Evolutionary conservation across 805 yeast species (phyloP).

Genomic region (Cyberlindnera japonica): DNA sequence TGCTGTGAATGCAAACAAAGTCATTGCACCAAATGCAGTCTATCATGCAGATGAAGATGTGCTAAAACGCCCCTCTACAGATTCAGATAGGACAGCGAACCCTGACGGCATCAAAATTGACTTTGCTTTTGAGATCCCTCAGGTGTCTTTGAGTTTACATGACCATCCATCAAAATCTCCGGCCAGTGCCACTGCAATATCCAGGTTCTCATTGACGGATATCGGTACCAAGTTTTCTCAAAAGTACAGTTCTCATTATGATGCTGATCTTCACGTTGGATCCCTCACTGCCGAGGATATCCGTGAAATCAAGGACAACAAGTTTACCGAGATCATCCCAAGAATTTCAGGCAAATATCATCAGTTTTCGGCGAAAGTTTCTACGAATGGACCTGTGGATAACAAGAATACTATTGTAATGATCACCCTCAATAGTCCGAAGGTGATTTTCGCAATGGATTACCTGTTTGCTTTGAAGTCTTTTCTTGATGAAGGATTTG

Average conservation of each 20-base stretch:
- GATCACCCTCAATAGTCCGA: slow-evolving; percentile 75
- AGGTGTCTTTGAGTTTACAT: slow-evolving; percentile 57
- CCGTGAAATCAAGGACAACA: slow-evolving; percentile 57
- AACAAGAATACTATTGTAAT: slow-evolving; percentile 47
- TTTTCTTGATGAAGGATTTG: slow-evolving; percentile 52
- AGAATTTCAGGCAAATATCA: slow-evolving; percentile 54
- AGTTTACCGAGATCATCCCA: slow-evolving; percentile 80
- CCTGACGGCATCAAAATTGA: slow-evolving; percentile 35
- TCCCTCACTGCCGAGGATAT: slow-evolving; percentile 79
- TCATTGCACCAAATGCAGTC: slow-evolving; percentile 34
- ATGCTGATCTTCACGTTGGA: slow-evolving; percentile 58
- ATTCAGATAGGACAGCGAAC: slow-evolving; percentile 16
- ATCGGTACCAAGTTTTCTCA: slow-evolving; percentile 48
- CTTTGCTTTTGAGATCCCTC: slow-evolving; percentile 57
- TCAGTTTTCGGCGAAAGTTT: slow-evolving; percentile 63
- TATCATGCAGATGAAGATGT: slow-evolving; percentile 21
- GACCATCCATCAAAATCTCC: slow-evolving; percentile 43
- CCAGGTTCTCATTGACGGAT: slow-evolving; percentile 58
- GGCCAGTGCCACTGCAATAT: slow-evolving; percentile 42
- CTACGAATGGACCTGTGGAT: slow-evolving; percentile 38
- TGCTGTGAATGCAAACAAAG: slow-evolving; percentile 59
- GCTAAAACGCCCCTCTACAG: slow-evolving; percentile 22
- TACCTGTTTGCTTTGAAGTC: slow-evolving; percentile 71
- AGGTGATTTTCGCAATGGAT: slow-evolving; percentile 78
- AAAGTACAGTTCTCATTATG: slow-evolving; percentile 51